Percentiles rank a stretch among this genome's conserved stretches.
Evolutionary conservation across 805 yeast genomes (phyloP).

Genomic region (Teunomyces panamensis): DNA sequence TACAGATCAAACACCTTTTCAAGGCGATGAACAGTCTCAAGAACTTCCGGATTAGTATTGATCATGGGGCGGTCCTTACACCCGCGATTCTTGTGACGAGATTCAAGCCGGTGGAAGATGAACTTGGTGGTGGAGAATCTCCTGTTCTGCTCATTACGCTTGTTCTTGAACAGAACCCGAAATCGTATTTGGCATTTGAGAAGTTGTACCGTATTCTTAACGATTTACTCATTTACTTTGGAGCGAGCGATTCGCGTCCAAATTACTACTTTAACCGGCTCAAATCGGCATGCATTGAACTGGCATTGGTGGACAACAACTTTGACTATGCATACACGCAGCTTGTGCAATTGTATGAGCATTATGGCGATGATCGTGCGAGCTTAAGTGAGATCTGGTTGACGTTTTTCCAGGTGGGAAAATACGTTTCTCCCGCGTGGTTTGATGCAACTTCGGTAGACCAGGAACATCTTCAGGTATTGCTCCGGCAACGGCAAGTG

Average conservation of each 20-base stretch:
- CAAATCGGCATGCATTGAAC: slow-evolving; percentile 57
- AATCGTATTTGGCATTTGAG: slow-evolving; percentile 45
- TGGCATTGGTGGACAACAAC: slow-evolving; percentile 61
- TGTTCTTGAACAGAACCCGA: slow-evolving; percentile 53
- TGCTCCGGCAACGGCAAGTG: slow-evolving; percentile 52
- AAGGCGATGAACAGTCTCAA: slow-evolving; percentile 35
- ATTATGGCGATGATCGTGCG: slow-evolving; percentile 11
- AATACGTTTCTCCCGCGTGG: slow-evolving; percentile 31
- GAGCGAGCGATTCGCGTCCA: slow-evolving; percentile 12
- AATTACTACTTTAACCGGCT: slow-evolving; percentile 28
- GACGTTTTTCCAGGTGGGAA: slow-evolving; percentile 71
- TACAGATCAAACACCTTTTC: slow-evolving; percentile 31
- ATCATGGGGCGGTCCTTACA: slow-evolving; percentile 3
- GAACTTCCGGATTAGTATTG: slow-evolving; percentile 29
- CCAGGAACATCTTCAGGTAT: slow-evolving; percentile 16
- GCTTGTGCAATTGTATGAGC: slow-evolving; percentile 36
- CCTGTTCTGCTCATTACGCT: slow-evolving; percentile 37
- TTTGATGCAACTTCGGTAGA: slow-evolving; percentile 4
- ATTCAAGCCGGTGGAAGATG: slow-evolving; percentile 1
- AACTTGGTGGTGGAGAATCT: slow-evolving; percentile 8
- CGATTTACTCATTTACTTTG: slow-evolving; percentile 41
- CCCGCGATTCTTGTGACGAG: slow-evolving; percentile 7
- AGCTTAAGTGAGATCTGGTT: slow-evolving; percentile 53
- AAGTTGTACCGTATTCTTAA: slow-evolving; percentile 40
- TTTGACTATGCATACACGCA: slow-evolving; percentile 55